These are phyloP conservation scores for Rubia peregrina DNA, from an alignment of 305 asterid species.

Conservation along the genomic window DNA sequence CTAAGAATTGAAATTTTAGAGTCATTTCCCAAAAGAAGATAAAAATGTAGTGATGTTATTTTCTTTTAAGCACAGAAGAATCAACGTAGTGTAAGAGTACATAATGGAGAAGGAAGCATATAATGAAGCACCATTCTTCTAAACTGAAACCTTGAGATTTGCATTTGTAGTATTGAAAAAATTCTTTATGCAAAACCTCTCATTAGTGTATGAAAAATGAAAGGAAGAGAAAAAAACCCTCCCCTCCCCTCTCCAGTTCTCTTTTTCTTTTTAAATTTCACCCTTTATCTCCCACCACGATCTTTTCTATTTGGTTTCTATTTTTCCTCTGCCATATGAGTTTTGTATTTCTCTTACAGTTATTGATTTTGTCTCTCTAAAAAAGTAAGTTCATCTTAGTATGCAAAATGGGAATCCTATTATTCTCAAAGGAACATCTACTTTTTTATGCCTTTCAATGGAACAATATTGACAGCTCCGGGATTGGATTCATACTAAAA, in stretches of 20 bases:
- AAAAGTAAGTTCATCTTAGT: too few species aligned
- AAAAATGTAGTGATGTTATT: constrained; percentile 1
- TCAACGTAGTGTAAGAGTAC: neutral
- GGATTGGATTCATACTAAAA: neutral
- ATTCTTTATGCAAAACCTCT: neutral
- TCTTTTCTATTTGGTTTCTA: too few species aligned
- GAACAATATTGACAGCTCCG: neutral
- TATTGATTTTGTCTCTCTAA: too few species aligned
- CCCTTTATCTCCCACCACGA: too few species aligned
- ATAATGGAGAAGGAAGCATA: neutral
- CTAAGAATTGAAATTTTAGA: constrained; percentile 33
- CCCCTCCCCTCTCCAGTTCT: neutral
- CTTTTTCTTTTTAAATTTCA: too few species aligned
- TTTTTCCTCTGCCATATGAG: too few species aligned
- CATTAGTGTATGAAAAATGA: neutral
- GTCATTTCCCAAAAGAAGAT: neutral
- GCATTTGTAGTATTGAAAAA: neutral
- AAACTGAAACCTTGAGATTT: neutral
- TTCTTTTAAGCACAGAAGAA: neutral
- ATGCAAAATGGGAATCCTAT: too few species aligned
- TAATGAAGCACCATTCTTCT: neutral
- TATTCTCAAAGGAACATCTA: neutral
- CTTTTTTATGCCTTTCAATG: neutral
- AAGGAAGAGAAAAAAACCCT: neutral
- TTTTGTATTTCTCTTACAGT: too few species aligned